Evolutionary conservation across 352 stramenopile genomes (phyloP).

Genomic region (Hyaloperonospora arabidopsidis): DNA sequence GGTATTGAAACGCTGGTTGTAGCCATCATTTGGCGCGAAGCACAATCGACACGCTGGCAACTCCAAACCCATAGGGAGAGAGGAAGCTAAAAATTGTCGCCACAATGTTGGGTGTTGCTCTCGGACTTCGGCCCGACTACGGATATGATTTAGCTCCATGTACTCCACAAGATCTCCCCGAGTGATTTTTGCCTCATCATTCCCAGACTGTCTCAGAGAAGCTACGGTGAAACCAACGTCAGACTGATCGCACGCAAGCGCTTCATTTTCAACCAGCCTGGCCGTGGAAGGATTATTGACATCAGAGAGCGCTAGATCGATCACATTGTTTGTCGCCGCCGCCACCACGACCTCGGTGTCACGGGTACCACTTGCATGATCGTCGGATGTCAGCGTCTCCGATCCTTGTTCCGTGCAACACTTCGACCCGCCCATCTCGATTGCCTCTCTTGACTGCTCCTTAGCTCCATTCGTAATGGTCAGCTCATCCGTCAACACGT

Average conservation of each 20-base stretch:
- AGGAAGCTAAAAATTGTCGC: slow-evolving; percentile 32
- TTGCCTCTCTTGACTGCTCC: slow-evolving; percentile 12
- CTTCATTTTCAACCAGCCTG: slow-evolving; percentile 3
- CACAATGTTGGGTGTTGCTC: slow-evolving; percentile 32
- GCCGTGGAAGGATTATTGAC: background rate
- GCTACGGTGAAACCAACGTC: slow-evolving; percentile 4
- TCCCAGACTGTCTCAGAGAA: slow-evolving; percentile 4
- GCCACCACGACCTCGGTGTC: background rate
- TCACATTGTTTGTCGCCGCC: background rate
- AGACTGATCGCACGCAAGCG: slow-evolving; percentile 8
- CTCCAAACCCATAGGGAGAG: slow-evolving; percentile 14
- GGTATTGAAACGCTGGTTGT: slow-evolving; percentile 47
- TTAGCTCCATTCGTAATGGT: background rate
- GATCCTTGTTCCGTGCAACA: slow-evolving; percentile 5
- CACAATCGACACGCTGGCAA: slow-evolving; percentile 35
- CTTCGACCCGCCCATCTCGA: slow-evolving; percentile 14
- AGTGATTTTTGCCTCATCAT: slow-evolving; percentile 5
- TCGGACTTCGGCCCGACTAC: slow-evolving; percentile 29
- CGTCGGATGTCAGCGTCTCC: background rate
- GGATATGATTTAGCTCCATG: slow-evolving; percentile 29
- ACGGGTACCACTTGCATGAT: background rate
- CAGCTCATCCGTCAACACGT: background rate
- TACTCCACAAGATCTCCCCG: slow-evolving; percentile 23
- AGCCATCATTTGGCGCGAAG: slow-evolving; percentile 30
- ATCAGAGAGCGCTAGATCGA: background rate